Conservation (phyloP, 768 basidiomycete species). For the Russula abietina region DNA sequence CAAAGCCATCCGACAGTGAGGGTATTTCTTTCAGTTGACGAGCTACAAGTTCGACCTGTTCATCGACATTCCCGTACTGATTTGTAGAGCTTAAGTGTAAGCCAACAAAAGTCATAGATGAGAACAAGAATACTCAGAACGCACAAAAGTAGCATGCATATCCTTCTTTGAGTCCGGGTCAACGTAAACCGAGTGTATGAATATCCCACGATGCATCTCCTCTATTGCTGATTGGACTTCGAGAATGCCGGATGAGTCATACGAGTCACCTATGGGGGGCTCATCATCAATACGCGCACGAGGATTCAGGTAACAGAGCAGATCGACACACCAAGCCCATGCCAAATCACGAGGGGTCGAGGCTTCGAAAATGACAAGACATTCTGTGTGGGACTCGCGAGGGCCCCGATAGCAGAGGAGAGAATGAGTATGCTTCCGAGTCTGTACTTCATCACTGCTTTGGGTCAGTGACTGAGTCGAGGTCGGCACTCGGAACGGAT, state of each 20-base stretch:
- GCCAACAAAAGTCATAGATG: neutral
- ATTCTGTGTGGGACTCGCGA: conserved; percentile 16
- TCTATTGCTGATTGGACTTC: conserved; percentile 55
- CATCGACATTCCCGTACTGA: conserved; percentile 74
- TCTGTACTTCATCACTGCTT: neutral
- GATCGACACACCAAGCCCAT: conserved; percentile 56
- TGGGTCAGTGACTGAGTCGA: neutral
- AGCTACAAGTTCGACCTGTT: conserved; percentile 60
- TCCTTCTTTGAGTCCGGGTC: conserved; percentile 58
- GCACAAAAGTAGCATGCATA: conserved; percentile 63
- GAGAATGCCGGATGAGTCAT: conserved; percentile 66
- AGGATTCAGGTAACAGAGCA: neutral
- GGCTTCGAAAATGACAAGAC: conserved; percentile 6
- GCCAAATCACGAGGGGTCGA: conserved; percentile 69
- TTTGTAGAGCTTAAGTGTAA: neutral
- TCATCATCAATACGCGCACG: neutral
- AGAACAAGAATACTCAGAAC: conserved; percentile 30
- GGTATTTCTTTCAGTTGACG: conserved; percentile 57
- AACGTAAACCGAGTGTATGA: conserved; percentile 68
- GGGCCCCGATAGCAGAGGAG: neutral
- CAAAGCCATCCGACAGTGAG: conserved; percentile 66
- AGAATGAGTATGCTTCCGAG: neutral
- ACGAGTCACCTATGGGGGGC: conserved; percentile 55
- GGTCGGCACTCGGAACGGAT: too few relatives aligned
- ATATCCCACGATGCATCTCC: conserved; percentile 65